phyloP scores from a whole-genome alignment of 768 basidiomycete species.

The Hortiboletus campestris region DNA sequence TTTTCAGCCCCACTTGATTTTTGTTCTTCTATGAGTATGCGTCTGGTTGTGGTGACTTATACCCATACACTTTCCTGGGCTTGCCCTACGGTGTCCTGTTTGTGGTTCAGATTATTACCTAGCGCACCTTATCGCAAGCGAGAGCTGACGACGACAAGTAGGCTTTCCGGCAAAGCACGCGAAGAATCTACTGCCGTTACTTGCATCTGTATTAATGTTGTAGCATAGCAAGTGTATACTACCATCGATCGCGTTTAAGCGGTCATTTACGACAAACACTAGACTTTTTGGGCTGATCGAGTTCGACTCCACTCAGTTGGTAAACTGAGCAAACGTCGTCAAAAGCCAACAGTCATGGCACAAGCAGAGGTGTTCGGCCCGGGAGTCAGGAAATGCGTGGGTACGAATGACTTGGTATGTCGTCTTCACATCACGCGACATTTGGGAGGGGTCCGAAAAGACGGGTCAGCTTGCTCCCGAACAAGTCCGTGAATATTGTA shows the following conservation, averaged over 20 bases:
- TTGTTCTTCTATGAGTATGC: constrained; percentile 13
- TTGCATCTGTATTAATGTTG: constrained; percentile 16
- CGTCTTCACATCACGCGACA: background rate
- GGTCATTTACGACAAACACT: background rate
- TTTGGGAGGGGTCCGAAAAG: background rate
- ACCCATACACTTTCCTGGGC: constrained; percentile 10
- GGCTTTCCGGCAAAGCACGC: constrained; percentile 6
- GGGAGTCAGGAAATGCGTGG: constrained; percentile 10
- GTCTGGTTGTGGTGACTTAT: constrained; percentile 12
- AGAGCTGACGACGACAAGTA: constrained; percentile 5
- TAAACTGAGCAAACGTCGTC: background rate
- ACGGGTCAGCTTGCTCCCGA: background rate
- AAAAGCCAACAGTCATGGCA: too few relatives aligned
- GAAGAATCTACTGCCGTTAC: background rate
- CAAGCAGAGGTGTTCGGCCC: too few relatives aligned
- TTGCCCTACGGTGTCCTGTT: background rate
- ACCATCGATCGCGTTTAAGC: constrained; percentile 5
- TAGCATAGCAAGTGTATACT: constrained; percentile 27
- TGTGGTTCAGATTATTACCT: constrained; percentile 1
- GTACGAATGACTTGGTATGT: constrained; percentile 21
- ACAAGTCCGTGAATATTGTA: constrained; percentile 4
- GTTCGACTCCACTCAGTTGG: background rate
- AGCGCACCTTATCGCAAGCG: constrained; percentile 3
- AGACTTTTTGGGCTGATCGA: background rate
- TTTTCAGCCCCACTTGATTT: background rate